Evolutionary conservation across 2,329 filamentous ascomycete genomes (phyloP).

Genomic region (Fusarium cicatricum): DNA sequence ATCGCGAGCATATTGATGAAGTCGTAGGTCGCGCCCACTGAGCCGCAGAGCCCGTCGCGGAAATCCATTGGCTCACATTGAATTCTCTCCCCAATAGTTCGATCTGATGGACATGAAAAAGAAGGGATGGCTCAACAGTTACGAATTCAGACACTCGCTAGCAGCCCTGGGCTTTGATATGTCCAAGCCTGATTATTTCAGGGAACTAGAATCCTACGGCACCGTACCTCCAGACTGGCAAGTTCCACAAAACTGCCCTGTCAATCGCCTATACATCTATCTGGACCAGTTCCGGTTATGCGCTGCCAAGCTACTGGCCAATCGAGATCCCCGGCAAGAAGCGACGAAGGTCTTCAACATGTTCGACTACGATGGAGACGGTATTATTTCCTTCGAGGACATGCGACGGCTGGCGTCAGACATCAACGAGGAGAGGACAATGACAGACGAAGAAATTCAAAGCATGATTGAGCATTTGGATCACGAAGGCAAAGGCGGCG

Average conservation of each 20-base stretch:
- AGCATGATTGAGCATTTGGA: slow-evolving; percentile 99
- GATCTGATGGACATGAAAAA: slow-evolving; percentile 97
- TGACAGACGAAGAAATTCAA: slow-evolving; percentile 90
- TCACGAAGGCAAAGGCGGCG: slow-evolving; percentile 87
- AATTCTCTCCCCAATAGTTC: slow-evolving; percentile 65
- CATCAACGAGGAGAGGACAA: slow-evolving; percentile 78
- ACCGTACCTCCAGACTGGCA: slow-evolving; percentile 70
- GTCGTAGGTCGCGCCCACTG: slow-evolving; percentile 67
- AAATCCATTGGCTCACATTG: slow-evolving; percentile 26
- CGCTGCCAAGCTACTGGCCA: slow-evolving; percentile 82
- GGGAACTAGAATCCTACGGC: slow-evolving; percentile 82
- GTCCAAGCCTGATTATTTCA: slow-evolving; percentile 83
- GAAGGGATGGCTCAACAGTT: slow-evolving; percentile 93
- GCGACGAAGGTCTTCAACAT: slow-evolving; percentile 90
- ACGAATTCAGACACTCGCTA: slow-evolving; percentile 96
- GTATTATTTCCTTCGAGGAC: slow-evolving; percentile 88
- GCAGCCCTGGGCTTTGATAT: slow-evolving; percentile 95
- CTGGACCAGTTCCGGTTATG: slow-evolving; percentile 68
- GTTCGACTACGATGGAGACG: slow-evolving; percentile 93
- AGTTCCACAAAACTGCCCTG: slow-evolving; percentile 52
- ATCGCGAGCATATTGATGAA: slow-evolving; percentile 92
- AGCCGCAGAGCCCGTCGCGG: not conserved
- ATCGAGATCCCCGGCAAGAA: slow-evolving; percentile 88
- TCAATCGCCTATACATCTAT: slow-evolving; percentile 58
- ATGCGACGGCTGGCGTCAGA: slow-evolving; percentile 87